Base-by-base conservation (phyloP, 176 grass and related monocot genomes). In the Aegilops bicornis region DNA sequence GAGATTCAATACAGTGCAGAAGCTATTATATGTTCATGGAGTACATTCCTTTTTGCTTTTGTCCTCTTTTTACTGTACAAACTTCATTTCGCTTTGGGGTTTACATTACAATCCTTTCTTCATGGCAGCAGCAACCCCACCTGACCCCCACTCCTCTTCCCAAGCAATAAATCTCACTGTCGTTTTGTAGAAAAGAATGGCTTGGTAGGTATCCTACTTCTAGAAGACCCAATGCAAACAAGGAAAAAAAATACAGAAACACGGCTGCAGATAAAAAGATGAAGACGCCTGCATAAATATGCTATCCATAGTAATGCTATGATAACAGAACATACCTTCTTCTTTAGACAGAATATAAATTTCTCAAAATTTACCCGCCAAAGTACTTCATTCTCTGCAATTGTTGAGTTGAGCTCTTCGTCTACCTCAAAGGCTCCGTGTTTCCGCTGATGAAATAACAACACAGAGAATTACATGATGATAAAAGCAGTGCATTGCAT, bases 321-420 rank as follows among this genome's bases (percentile, higher is more conserved):
- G 31, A n/a, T 79, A 79, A 42, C 23, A 76, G 58, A 83, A 29
- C 77, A 62, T 35, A 98, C 96, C 89, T 94, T 98, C 78, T 90
- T 94, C 88, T 96, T 96, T 40, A 98, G 92, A 74, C 90, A 94
- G 81, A 85, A 89, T 82, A 92, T 64, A 59, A 94, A 87, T 81
- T 91, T 96, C 33, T 94, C 90, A 92, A 90, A 96, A 89, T 98
- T 98, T 82, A 77, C 89, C 37, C 88, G 86, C 93, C 92, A 98
- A 78, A 98, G 96, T 60, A 96, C 76, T 93, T 96, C 93, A 77
- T 86, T 96, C 83, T 96, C 91, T 86, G 90, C 81, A 88, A 93
- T 95, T 27, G 82, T 84, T 59, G 91, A 80, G 43, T 81, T 54
- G 83, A 85, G 81, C 32, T 94, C 96, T 89, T 90, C 87, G 89